Evolutionary conservation across 2,329 filamentous ascomycete genomes (phyloP).

Genomic region (Ambrosiella xylebori): DNA sequence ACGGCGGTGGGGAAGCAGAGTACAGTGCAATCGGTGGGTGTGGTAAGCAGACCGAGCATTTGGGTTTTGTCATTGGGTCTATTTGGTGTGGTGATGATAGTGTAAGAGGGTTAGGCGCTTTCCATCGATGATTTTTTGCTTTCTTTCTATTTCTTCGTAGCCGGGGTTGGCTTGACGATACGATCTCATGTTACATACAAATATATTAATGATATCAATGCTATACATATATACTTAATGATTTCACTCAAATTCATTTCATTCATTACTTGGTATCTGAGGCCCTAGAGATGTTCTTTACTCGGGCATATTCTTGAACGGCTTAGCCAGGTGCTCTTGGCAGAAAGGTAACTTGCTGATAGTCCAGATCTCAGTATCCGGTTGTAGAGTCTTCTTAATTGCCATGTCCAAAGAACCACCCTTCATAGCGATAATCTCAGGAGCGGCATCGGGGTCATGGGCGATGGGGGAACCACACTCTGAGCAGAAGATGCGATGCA

Average conservation of each 20-base stretch:
- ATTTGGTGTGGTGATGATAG: background rate
- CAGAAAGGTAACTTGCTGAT: constrained; percentile 52
- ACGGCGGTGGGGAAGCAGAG: constrained; percentile 37
- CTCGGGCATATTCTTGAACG: constrained; percentile 47
- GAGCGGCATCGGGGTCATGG: constrained; percentile 54
- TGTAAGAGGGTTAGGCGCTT: background rate
- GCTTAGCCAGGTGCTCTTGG: constrained; percentile 45
- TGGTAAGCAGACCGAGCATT: background rate
- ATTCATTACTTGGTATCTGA: background rate
- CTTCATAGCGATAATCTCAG: constrained; percentile 52
- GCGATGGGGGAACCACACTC: constrained; percentile 54
- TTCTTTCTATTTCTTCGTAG: background rate
- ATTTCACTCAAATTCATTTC: background rate
- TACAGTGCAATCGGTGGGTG: constrained; percentile 19
- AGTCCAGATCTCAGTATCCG: constrained; percentile 54
- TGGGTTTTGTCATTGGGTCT: background rate
- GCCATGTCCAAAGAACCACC: constrained; percentile 44
- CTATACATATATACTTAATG: too few species aligned
- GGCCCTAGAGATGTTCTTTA: constrained; percentile 20
- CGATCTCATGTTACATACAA: background rate
- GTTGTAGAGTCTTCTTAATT: constrained; percentile 51
- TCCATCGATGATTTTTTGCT: background rate
- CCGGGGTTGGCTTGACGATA: too few species aligned
- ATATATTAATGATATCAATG: background rate
- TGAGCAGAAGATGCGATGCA: constrained; percentile 52